Conservation (phyloP, 2,329 filamentous ascomycete species). For the Alternaria infectoria region DNA sequence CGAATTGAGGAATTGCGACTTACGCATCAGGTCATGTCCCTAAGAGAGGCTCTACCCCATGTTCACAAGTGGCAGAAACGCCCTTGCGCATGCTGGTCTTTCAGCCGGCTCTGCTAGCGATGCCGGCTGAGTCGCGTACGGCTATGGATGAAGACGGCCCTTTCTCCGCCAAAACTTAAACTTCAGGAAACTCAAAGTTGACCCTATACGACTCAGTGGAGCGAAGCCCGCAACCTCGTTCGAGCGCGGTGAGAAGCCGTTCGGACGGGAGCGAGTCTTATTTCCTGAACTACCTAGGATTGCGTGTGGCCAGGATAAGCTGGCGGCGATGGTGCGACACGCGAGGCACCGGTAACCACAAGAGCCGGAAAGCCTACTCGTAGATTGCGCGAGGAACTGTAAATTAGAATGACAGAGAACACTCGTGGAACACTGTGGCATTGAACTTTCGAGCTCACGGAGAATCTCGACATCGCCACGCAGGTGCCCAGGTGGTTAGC, state of each 20-base stretch:
- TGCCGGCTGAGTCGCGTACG: not conserved
- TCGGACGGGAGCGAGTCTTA: not conserved
- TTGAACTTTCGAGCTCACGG: not conserved
- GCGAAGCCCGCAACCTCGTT: not conserved
- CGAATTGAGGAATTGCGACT: not conserved
- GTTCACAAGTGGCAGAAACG: not conserved
- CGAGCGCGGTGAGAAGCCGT: not conserved
- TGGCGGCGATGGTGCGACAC: conserved; percentile 10
- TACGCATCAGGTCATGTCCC: not conserved
- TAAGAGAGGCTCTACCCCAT: not conserved
- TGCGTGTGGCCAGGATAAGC: not conserved
- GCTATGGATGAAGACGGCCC: not conserved
- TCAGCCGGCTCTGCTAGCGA: not conserved
- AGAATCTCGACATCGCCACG: not conserved
- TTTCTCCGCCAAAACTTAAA: not conserved
- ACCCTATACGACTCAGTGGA: not conserved
- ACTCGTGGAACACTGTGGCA: not conserved
- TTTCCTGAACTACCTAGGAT: conserved; percentile 1
- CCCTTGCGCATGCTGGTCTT: not conserved
- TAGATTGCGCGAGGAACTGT: not conserved
- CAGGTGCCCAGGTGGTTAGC: not conserved
- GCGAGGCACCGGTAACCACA: not conserved
- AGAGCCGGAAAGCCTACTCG: not conserved
- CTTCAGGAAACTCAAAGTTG: not conserved
- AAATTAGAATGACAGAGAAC: not conserved